Conservation (phyloP, 441 rosid genomes). For the Syzygium malaccense region DNA sequence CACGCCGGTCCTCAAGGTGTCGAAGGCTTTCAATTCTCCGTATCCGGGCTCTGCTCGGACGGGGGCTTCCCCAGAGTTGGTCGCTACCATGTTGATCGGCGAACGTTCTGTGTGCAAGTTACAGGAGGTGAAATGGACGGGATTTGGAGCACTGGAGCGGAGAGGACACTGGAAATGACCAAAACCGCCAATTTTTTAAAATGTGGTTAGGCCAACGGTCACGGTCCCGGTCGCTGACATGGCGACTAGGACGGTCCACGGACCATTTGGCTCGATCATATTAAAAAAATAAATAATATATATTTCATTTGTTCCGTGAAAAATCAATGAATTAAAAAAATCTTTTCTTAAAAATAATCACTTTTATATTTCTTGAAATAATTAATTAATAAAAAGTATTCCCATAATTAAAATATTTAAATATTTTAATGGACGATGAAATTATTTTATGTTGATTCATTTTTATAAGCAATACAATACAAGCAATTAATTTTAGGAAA, state of each 20-base stretch:
- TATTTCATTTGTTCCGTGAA: too few species aligned
- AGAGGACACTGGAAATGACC: not conserved
- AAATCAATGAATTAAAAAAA: too few species aligned
- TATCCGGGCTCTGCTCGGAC: not conserved
- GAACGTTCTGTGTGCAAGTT: too few species aligned
- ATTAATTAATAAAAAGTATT: too few species aligned
- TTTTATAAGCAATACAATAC: too few species aligned
- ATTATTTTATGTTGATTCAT: not conserved
- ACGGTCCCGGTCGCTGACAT: not conserved
- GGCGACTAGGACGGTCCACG: not conserved
- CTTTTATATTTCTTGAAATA: too few species aligned
- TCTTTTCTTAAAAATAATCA: too few species aligned
- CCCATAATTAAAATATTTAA: too few species aligned
- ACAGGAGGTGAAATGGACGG: too few species aligned
- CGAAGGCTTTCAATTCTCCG: constrained; percentile 29
- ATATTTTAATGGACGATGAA: not conserved
- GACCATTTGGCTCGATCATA: not conserved
- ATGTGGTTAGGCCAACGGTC: not conserved
- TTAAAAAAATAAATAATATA: not conserved
- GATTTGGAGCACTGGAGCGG: too few species aligned
- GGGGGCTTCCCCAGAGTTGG: not conserved
- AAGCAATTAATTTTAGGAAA: too few species aligned
- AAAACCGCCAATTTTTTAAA: not conserved
- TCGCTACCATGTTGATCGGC: not conserved
- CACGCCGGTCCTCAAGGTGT: constrained; percentile 28